These are phyloP conservation scores for Lactifluus volemus DNA, from an alignment of 768 basidiomycete species.

Conservation along the genomic window DNA sequence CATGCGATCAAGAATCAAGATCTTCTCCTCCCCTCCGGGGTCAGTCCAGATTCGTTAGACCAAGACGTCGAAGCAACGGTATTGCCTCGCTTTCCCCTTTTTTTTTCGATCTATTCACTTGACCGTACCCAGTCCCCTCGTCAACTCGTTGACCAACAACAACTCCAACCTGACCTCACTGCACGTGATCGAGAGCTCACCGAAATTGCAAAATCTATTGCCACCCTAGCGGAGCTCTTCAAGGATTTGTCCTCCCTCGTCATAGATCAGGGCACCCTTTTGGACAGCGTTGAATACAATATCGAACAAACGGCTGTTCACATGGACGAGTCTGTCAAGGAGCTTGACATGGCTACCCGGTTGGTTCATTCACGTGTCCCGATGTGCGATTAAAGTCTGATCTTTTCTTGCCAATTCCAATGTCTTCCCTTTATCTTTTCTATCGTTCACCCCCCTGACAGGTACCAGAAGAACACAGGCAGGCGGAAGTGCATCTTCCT, in stretches of 20 bases:
- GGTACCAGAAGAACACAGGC: constrained; percentile 92
- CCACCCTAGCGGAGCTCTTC: constrained; percentile 88
- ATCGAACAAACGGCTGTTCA: constrained; percentile 85
- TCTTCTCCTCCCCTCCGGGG: constrained; percentile 82
- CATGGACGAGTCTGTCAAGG: constrained; percentile 75
- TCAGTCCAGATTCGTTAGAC: constrained; percentile 78
- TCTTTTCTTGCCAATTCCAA: not conserved
- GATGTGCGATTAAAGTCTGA: constrained; percentile 12
- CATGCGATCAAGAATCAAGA: constrained; percentile 98
- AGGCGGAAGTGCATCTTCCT: constrained; percentile 90
- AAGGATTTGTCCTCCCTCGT: constrained; percentile 89
- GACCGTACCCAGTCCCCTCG: constrained; percentile 28
- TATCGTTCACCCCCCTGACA: constrained; percentile 26
- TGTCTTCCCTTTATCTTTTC: not conserved
- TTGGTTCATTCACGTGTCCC: constrained; percentile 30
- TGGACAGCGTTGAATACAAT: constrained; percentile 97
- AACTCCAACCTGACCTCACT: constrained; percentile 34
- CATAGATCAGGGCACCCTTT: constrained; percentile 94
- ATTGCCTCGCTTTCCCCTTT: constrained; percentile 23
- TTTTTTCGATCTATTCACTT: constrained; percentile 12
- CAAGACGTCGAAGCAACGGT: constrained; percentile 84
- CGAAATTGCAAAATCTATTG: constrained; percentile 88
- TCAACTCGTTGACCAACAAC: constrained; percentile 26
- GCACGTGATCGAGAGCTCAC: constrained; percentile 63
- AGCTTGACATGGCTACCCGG: constrained; percentile 76